phyloP scores from a whole-genome alignment of 1,284 basidiomycete species.

The Trichosporon asahii region DNA sequence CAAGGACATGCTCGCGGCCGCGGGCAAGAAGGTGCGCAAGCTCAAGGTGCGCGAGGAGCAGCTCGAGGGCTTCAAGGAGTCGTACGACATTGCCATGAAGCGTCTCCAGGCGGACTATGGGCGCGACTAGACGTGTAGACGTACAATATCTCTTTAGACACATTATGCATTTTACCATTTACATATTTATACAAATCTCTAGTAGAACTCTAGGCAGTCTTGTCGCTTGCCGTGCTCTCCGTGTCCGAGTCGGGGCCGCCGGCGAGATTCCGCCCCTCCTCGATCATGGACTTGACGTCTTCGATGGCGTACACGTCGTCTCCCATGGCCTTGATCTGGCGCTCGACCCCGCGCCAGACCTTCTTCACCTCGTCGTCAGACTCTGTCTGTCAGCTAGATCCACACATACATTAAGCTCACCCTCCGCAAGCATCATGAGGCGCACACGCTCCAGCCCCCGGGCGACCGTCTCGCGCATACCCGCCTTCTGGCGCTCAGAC shows the following conservation, averaged over 20 bases:
- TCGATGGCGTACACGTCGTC: neutral
- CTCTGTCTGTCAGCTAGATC: conserved; percentile 2
- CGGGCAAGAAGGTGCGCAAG: conserved; percentile 69
- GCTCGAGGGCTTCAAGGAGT: conserved; percentile 57
- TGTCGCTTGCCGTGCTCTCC: neutral
- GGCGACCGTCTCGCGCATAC: conserved; percentile 12
- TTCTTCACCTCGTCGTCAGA: conserved; percentile 12
- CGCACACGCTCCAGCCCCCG: conserved; percentile 28
- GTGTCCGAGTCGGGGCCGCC: neutral
- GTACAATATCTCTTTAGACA: neutral
- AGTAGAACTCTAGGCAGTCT: neutral
- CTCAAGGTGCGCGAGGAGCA: conserved; percentile 69
- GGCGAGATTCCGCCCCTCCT: conserved; percentile 17
- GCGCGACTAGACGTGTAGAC: conserved; percentile 25
- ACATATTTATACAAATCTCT: neutral
- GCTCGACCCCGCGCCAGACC: conserved; percentile 17
- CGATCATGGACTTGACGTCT: conserved; percentile 15
- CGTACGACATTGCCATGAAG: conserved; percentile 59
- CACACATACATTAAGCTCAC: conserved; percentile 16
- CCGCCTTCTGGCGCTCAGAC: neutral
- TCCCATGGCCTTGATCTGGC: neutral
- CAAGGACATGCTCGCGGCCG: conserved; percentile 75
- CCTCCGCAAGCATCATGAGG: conserved; percentile 38
- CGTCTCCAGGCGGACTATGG: conserved; percentile 33
- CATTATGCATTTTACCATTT: neutral